Evolutionary conservation across 345 rosid genomes (phyloP).

Genomic region (Bruguiera sexangula): DNA sequence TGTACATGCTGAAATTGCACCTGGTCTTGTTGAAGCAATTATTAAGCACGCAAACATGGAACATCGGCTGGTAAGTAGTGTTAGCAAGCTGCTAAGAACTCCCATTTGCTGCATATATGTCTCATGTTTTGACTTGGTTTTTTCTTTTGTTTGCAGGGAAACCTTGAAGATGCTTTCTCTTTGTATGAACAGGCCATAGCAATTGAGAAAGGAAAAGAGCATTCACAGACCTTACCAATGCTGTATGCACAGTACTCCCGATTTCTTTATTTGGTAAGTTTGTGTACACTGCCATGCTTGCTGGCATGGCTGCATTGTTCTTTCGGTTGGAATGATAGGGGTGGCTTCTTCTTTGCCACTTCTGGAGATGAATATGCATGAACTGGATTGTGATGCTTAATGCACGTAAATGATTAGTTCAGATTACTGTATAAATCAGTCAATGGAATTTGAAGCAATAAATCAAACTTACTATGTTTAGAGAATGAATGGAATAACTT

Average conservation of each 20-base stretch:
- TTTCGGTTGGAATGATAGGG: too few species aligned
- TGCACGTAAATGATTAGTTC: too few species aligned
- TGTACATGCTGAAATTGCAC: slow-evolving; percentile 82
- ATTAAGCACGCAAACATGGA: slow-evolving; percentile 97
- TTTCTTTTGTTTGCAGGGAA: slow-evolving; percentile 56
- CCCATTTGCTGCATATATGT: slow-evolving; percentile 4
- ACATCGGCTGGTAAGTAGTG: slow-evolving; percentile 56
- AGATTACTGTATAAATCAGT: too few species aligned
- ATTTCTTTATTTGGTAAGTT: slow-evolving; percentile 69
- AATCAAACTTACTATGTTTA: too few species aligned
- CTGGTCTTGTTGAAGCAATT: slow-evolving; percentile 95
- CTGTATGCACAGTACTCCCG: slow-evolving; percentile 87
- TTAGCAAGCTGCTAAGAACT: slow-evolving; percentile 16
- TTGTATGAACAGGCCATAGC: slow-evolving; percentile 90
- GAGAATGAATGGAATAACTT: too few species aligned
- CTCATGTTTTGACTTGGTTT: slow-evolving; percentile 18
- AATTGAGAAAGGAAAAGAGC: slow-evolving; percentile 93
- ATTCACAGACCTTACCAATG: slow-evolving; percentile 69
- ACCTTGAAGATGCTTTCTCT: slow-evolving; percentile 67
- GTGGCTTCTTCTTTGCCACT: too few species aligned
- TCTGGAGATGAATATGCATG: too few species aligned
- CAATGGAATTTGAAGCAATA: too few species aligned
- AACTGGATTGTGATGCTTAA: too few species aligned
- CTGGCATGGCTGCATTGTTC: not conserved
- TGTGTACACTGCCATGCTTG: not conserved